phyloP scores from a whole-genome alignment of 805 yeast species.

The Lipomyces kockii region DNA sequence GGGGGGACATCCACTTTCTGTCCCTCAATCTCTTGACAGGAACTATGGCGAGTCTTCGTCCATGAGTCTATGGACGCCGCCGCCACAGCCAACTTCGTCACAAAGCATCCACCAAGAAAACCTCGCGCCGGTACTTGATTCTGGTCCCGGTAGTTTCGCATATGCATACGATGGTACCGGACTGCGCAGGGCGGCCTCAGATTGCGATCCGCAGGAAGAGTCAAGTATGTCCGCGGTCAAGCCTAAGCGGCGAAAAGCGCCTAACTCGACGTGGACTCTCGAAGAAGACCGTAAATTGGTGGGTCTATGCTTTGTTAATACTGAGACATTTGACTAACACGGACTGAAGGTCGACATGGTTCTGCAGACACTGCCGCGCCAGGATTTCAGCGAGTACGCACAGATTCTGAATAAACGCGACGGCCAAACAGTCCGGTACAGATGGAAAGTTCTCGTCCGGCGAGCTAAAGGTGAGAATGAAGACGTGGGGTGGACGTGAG shows the following conservation, averaged over 20 bases:
- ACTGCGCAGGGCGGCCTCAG: neutral
- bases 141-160: neutral
- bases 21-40: neutral
- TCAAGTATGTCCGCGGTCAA: neutral
- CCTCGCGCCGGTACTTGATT: neutral
- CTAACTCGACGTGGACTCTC: slow-evolving; percentile 44
- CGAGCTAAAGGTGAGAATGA: slow-evolving; percentile 42
- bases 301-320: slow-evolving; percentile 13
- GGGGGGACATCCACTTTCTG: neutral
- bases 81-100: neutral
- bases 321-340: neutral
- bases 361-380: slow-evolving; percentile 44
- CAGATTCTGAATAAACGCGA: slow-evolving; percentile 44
- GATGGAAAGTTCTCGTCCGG: slow-evolving; percentile 46
- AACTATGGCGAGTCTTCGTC: neutral
- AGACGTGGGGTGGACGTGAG: neutral
- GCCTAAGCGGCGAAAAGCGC: slow-evolving; percentile 40
- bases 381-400: slow-evolving; percentile 45
- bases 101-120: neutral
- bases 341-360: slow-evolving; percentile 41
- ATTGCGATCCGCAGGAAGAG: neutral
- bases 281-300: slow-evolving; percentile 45
- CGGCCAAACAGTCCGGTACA: slow-evolving; percentile 45
- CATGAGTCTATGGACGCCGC: neutral
- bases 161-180: neutral